Base-by-base conservation (phyloP, 331 rosid species). In the Rhamnella rubrinervis region DNA sequence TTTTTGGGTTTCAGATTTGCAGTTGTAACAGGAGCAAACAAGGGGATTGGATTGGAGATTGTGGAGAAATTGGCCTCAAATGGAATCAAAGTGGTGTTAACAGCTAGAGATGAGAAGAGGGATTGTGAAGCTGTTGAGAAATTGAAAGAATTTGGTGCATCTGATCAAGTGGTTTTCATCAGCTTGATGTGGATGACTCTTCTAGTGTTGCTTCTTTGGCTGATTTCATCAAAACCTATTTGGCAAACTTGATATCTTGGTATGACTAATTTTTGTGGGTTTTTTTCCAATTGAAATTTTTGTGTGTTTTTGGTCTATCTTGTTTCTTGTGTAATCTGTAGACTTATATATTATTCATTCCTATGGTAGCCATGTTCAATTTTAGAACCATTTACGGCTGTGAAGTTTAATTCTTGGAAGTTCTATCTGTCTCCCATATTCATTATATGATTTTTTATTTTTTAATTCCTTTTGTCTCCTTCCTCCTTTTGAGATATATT, bases 201-300 rank as follows among this genome's bases (percentile, higher is more conserved):
- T 16, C 81, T 28, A 28, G 4, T 28, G 35, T 28, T 28, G 2
- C 35, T 28, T 28, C 35, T 28, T 28, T 28, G 35, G 76, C 78
- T 1, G 40, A 71, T 1, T 88, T 83, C 79, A 62, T 88, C 81
- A 77, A 66, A 67, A 72, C 80, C 46, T 59, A 18, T 78, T 83
- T 21, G 90, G 88, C 18, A 83, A 75, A 72, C 93, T 87, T 63
- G 90, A 81, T 63, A 87, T 87, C 55, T 66, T 85, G 82, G 93
- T 87, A 75, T 31, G 28, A 26, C 1, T 26, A 25, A 10, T 26
- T 26, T n/a, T n/a, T n/a, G n/a, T n/a, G n/a, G n/a, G n/a, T n/a
- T n/a, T n/a, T n/a, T n/a, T n/a, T n/a, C n/a, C n/a, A n/a, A n/a
- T n/a, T n/a, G 28, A 26, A 26, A 26, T 26, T 26, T 26, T 26